phyloP scores from a whole-genome alignment of 805 yeast genomes.

The Ogataea angusta region DNA sequence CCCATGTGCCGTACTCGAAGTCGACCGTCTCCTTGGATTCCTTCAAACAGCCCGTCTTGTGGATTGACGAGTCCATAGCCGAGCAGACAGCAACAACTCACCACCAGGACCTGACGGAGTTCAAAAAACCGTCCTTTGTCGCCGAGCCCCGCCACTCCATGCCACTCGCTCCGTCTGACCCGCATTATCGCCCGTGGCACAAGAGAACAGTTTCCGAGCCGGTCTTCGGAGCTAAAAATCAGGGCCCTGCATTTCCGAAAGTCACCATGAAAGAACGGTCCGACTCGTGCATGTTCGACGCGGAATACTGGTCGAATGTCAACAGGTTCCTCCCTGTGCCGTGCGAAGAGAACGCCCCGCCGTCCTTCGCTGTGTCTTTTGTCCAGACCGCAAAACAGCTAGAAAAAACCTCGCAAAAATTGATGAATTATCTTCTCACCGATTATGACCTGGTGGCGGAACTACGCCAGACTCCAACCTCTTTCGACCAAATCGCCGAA shows the following conservation, averaged over 20 bases:
- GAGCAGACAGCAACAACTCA: neutral
- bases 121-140: neutral
- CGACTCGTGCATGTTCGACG: slow-evolving; percentile 8
- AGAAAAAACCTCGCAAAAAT: slow-evolving; percentile 10
- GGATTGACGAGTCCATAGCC: neutral
- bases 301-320: slow-evolving; percentile 16
- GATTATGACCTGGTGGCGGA: slow-evolving; percentile 15
- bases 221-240: neutral
- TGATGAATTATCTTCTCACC: slow-evolving; percentile 12
- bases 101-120: neutral
- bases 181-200: neutral
- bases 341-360: slow-evolving; percentile 15
- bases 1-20: neutral
- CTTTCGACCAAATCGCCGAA: slow-evolving; percentile 1
- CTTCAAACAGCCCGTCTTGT: neutral
- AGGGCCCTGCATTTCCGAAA: slow-evolving; percentile 12
- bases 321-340: slow-evolving; percentile 11
- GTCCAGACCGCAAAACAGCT: slow-evolving; percentile 12
- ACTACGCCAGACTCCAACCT: slow-evolving; percentile 2
- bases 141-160: neutral
- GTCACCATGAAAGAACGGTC: slow-evolving; percentile 18
- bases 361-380: slow-evolving; percentile 10
- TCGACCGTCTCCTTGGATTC: neutral
- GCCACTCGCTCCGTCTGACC: neutral
- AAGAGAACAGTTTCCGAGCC: slow-evolving; percentile 17